Evolutionary conservation across 345 rosid species (phyloP), one percentile per base, ranked within the genome.

Genomic region (Physaria fendleri): DNA sequence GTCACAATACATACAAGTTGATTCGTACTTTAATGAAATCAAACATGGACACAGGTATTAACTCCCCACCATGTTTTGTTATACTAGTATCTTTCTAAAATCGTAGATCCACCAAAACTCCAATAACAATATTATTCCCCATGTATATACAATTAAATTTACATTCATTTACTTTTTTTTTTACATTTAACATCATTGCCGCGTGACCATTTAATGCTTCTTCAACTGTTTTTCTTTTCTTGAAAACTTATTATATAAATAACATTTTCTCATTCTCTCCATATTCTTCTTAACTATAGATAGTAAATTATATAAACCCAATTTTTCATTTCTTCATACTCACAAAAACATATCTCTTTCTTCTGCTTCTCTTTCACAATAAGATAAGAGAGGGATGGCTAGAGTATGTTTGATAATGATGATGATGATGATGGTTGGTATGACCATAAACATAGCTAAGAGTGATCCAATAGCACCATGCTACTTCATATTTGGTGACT

Each of bases 401-500:
- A 65, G 2, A 65, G 34, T 43, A 43, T 51, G 61, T 59, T 33
- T 65, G 3, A 39, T 71, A n/a, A 40, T 64, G 47, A 10, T 66
- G 75, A 4, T 32, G 15, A 30, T 62, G 28, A 17, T 67, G 9
- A 42, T 66, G 23, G 53, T 70, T 49, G 47, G 46, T 44, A 27
- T 56, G 66, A 48, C 71, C 59, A 55, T 57, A 29, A 21, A 55
- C 5, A 48, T 56, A 12, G 76, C 40, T 23, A 32, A 13, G 21
- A 83, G 77, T 16, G 79, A 59, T 12, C 88, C 87, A 2, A 80
- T 81, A 35, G 95, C 69, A 15, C 95, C 97, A 32, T 85, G 95
- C 58, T 85, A 76, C 78, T 90, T 87, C 65, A 74, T 87, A 59
- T 90, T 90, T 50, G 97, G 97, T 51, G 97, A 90, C 53, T 90